A percentile compares a stretch with the other conserved stretches of the same genome.
phyloP scores from a whole-genome alignment of 75 land plant genomes.

The Cunninghamia lanceolata region DNA sequence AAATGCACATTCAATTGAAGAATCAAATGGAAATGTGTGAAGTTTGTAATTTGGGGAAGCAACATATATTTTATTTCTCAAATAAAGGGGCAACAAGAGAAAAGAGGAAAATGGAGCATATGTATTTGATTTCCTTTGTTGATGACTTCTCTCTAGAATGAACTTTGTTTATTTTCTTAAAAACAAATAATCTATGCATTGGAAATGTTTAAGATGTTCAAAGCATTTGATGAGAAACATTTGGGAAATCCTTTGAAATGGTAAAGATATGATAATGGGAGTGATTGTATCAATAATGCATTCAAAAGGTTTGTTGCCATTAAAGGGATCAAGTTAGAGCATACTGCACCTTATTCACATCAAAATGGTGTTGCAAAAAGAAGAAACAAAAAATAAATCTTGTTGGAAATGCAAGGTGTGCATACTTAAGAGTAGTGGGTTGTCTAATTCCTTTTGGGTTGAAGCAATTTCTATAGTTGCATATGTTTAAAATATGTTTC shows the following conservation, averaged over 20 bases:
- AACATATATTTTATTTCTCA: too few species aligned
- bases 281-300: not conserved
- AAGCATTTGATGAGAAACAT: not conserved
- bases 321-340: too few species aligned
- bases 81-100: not conserved
- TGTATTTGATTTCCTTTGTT: not conserved
- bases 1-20: not conserved
- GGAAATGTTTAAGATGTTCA: not conserved
- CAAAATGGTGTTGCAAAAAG: not conserved
- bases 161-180: too few species aligned
- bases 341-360: not conserved
- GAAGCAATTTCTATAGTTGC: too few species aligned
- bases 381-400: not conserved
- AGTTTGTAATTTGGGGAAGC: not conserved
- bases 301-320: too few species aligned
- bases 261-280: not conserved
- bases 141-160: not conserved
- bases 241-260: not conserved
- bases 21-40: not conserved
- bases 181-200: not conserved
- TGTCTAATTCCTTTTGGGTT: too few species aligned
- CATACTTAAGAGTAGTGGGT: conserved; percentile 8
- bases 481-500: too few species aligned
- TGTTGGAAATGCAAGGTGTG: not conserved
- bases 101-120: not conserved